Evolutionary conservation across 164 flowering plant genomes (phyloP).

Genomic region (Vitis riparia): DNA sequence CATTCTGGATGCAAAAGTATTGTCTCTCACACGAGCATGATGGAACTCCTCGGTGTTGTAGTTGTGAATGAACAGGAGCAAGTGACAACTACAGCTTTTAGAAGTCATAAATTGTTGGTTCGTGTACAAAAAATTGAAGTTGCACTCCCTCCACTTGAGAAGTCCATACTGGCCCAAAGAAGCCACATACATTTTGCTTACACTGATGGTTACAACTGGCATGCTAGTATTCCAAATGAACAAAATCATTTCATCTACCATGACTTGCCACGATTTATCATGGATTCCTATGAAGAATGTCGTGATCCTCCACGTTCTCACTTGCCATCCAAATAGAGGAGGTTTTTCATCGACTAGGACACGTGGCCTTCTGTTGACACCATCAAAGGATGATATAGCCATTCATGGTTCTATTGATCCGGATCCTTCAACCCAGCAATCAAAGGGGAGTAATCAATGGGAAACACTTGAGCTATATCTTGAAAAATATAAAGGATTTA

Average conservation of each 20-base stretch:
- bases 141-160: constrained; percentile 79
- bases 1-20: constrained; percentile 62
- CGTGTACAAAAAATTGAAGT: constrained; percentile 74
- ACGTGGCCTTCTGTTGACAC: constrained; percentile 52
- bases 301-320: constrained; percentile 80
- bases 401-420: constrained; percentile 36
- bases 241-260: constrained; percentile 64
- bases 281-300: constrained; percentile 90
- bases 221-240: constrained; percentile 50
- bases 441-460: constrained; percentile 57
- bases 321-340: constrained; percentile 53
- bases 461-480: constrained; percentile 79
- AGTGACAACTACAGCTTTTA: constrained; percentile 64
- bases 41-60: constrained; percentile 63
- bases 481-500: constrained; percentile 60
- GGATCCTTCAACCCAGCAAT: constrained; percentile 31
- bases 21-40: constrained; percentile 65
- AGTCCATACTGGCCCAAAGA: constrained; percentile 69
- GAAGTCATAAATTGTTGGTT: constrained; percentile 70
- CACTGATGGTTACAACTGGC: constrained; percentile 90
- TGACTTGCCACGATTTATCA: constrained; percentile 79
- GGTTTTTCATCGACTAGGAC: constrained; percentile 28
- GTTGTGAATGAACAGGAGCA: constrained; percentile 87
- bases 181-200: constrained; percentile 94
- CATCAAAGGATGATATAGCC: constrained; percentile 47